Conservation (phyloP, 2,329 filamentous ascomycete species). For the Rugonectria rugulosa region DNA sequence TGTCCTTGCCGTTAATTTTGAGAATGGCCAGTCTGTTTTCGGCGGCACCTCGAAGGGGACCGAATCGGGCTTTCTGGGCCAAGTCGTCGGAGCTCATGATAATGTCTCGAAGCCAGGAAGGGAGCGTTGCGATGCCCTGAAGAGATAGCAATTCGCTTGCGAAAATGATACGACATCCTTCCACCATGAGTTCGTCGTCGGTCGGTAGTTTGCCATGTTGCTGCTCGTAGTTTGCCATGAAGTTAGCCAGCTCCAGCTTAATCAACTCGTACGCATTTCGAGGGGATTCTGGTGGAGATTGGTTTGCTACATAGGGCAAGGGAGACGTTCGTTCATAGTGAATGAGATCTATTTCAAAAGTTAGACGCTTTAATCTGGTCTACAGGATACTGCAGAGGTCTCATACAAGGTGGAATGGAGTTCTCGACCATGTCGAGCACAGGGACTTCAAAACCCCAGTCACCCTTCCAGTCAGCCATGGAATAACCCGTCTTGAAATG, state of each 20-base stretch:
- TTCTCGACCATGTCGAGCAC: slow-evolving; percentile 71
- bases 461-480: slow-evolving; percentile 75
- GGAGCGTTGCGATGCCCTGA: slow-evolving; percentile 47
- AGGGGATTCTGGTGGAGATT: slow-evolving; percentile 53
- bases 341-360: slow-evolving; percentile 64
- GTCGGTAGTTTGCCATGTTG: slow-evolving; percentile 51
- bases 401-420: slow-evolving; percentile 70
- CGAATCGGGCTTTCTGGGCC: slow-evolving; percentile 55
- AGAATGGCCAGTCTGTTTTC: slow-evolving; percentile 58
- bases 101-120: slow-evolving; percentile 66
- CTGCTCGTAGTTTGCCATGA: slow-evolving; percentile 54
- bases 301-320: slow-evolving; percentile 59
- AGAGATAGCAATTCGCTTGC: slow-evolving; percentile 58
- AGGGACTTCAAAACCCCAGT: slow-evolving; percentile 71
- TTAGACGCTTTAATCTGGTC: slow-evolving; percentile 51
- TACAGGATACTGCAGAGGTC: slow-evolving; percentile 46
- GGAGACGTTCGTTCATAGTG: slow-evolving; percentile 67
- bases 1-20: slow-evolving; percentile 65
- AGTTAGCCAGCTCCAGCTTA: slow-evolving; percentile 65
- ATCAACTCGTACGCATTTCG: slow-evolving; percentile 68
- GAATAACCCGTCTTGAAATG: slow-evolving; percentile 72
- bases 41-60: slow-evolving; percentile 53
- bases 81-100: slow-evolving; percentile 58
- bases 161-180: slow-evolving; percentile 66
- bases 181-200: slow-evolving; percentile 63